Evolutionary conservation across 164 flowering plant species (phyloP).

Genomic region (Umbilicus rupestris): DNA sequence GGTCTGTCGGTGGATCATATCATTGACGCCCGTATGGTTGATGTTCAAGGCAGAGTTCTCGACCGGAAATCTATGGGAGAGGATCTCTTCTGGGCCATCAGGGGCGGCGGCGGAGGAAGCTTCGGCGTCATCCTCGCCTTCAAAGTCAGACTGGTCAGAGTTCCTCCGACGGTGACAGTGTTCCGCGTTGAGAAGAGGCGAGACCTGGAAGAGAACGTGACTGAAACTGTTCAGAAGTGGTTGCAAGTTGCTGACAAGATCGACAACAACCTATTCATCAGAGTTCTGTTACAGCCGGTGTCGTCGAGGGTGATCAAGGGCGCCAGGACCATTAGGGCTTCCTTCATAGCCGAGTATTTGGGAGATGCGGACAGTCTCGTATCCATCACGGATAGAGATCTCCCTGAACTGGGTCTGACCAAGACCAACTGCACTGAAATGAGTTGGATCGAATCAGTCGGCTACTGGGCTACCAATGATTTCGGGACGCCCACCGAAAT

Average conservation of each 20-base stretch:
- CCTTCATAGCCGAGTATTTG: constrained; percentile 22
- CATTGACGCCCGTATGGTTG: constrained; percentile 14
- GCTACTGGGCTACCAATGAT: constrained; percentile 2
- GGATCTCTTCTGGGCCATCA: constrained; percentile 34
- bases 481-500: constrained; percentile 11
- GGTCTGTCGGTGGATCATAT: constrained; percentile 18
- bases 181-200: constrained; percentile 16
- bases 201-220: constrained; percentile 16
- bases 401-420: constrained; percentile 26
- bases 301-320: background rate
- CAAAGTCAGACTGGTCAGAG: constrained; percentile 24
- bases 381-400: constrained; percentile 15
- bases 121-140: constrained; percentile 25
- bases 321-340: constrained; percentile 13
- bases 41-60: constrained; percentile 20
- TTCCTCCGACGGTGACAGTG: constrained; percentile 24
- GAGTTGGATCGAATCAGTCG: constrained; percentile 26
- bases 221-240: constrained; percentile 15
- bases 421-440: constrained; percentile 18
- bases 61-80: constrained; percentile 33
- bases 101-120: constrained; percentile 35
- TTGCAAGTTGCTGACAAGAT: constrained; percentile 14
- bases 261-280: constrained; percentile 22
- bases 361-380: constrained; percentile 18
- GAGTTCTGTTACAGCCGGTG: constrained; percentile 16